Evolutionary conservation across 495 filamentous ascomycete species (phyloP).

Genomic region (Chlorociboria aeruginascens): DNA sequence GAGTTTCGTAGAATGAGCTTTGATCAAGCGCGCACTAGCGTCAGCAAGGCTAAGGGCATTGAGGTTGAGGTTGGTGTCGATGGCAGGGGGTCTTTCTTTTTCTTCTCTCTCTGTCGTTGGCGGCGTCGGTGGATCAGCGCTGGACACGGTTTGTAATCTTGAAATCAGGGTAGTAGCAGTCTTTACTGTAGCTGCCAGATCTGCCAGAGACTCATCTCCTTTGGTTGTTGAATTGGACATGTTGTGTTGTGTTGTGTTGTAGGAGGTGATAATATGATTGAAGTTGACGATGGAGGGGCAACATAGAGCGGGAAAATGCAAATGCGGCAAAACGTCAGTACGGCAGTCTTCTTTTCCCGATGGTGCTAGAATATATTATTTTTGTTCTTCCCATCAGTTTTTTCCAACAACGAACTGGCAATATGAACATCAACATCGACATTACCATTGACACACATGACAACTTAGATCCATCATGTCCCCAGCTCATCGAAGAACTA

Average conservation of each 20-base stretch:
- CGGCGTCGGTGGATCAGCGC: conserved; percentile 18
- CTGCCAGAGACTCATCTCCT: conserved; percentile 17
- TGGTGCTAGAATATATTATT: too few relatives aligned
- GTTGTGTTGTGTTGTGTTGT: not conserved
- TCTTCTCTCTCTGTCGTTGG: conserved; percentile 16
- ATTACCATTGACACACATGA: too few relatives aligned
- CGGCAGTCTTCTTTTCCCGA: too few relatives aligned
- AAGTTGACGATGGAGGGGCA: too few relatives aligned
- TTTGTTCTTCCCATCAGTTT: too few relatives aligned
- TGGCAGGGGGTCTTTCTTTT: conserved; percentile 4
- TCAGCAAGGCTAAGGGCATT: conserved; percentile 51
- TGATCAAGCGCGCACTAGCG: conserved; percentile 53
- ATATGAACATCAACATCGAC: too few relatives aligned
- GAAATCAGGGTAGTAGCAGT: conserved; percentile 18
- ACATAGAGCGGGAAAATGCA: too few relatives aligned
- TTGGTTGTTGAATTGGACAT: conserved; percentile 1
- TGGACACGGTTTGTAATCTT: conserved; percentile 10
- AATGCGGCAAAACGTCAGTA: too few relatives aligned
- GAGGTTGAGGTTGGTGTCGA: conserved; percentile 9
- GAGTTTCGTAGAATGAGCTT: conserved; percentile 74
- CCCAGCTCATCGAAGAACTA: conserved; percentile 28
- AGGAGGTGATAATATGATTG: too few relatives aligned
- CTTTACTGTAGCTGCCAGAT: conserved; percentile 24
- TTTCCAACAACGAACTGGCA: too few relatives aligned
- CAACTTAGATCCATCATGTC: conserved; percentile 23